phyloP scores from a whole-genome alignment of 495 filamentous ascomycete species.

The Aspergillus affinis region DNA sequence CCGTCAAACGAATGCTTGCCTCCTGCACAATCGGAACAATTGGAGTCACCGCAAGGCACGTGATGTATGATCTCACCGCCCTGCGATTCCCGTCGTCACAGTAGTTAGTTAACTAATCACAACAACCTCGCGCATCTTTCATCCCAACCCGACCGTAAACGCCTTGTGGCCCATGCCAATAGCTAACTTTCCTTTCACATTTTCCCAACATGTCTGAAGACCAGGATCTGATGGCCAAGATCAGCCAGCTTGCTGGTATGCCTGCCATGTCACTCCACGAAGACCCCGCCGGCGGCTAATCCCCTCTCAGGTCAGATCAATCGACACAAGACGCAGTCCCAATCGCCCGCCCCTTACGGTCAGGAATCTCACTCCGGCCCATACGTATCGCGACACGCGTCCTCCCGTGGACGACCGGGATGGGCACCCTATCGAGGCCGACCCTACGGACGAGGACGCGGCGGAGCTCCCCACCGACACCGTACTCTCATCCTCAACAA shows the following conservation, averaged over 20 bases:
- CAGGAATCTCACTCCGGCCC: constrained; percentile 26
- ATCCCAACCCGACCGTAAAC: constrained; percentile 3
- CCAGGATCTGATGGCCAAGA: constrained; percentile 71
- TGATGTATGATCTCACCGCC: constrained; percentile 6
- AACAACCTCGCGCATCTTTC: neutral
- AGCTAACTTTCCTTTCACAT: constrained; percentile 11
- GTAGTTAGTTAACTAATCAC: neutral
- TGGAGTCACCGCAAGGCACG: neutral
- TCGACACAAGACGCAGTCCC: constrained; percentile 67
- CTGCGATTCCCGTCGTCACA: constrained; percentile 3
- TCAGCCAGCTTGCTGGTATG: constrained; percentile 73
- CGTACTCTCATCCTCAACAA: constrained; percentile 73
- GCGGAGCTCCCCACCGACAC: constrained; percentile 59
- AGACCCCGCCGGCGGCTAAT: constrained; percentile 28
- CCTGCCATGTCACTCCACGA: constrained; percentile 4
- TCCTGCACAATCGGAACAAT: too few species aligned
- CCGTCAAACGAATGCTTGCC: neutral
- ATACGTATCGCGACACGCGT: constrained; percentile 40
- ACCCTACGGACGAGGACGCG: constrained; percentile 43
- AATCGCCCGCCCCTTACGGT: constrained; percentile 27
- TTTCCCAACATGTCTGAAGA: constrained; percentile 62
- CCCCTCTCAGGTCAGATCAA: constrained; percentile 70
- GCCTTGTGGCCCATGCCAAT: neutral
- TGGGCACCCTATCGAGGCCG: constrained; percentile 49
- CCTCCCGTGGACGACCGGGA: constrained; percentile 43